These are phyloP conservation scores for Phalaenopsis hybrid DNA, from an alignment of 116 monocot species.

Conservation along the genomic window DNA sequence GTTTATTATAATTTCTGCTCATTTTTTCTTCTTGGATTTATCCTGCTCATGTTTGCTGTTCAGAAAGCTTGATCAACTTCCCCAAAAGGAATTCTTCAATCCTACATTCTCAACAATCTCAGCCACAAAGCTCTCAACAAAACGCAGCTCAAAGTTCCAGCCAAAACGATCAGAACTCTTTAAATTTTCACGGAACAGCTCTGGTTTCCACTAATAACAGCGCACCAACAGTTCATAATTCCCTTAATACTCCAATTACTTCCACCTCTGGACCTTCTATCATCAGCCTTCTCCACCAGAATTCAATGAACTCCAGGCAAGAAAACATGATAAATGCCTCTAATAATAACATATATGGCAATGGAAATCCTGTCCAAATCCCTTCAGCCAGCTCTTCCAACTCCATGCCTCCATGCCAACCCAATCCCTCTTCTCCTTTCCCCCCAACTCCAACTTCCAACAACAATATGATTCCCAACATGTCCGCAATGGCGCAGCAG, in stretches of 20 bases:
- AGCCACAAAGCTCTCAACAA: constrained; percentile 23
- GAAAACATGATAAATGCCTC: constrained; percentile 27
- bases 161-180: constrained; percentile 27
- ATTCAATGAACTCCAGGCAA: constrained; percentile 50
- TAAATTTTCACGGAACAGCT: constrained; percentile 9
- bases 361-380: constrained; percentile 42
- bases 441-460: constrained; percentile 50
- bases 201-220: constrained; percentile 41
- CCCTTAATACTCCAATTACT: constrained; percentile 25
- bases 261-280: constrained; percentile 23
- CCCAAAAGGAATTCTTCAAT: constrained; percentile 25
- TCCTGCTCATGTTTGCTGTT: constrained; percentile 8
- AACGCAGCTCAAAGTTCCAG: constrained; percentile 20
- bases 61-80: constrained; percentile 50
- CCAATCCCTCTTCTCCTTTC: constrained; percentile 53
- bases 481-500: constrained; percentile 27
- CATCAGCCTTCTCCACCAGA: constrained; percentile 46
- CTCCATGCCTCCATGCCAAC: constrained; percentile 45
- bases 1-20: neutral
- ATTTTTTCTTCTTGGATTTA: neutral
- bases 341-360: constrained; percentile 29
- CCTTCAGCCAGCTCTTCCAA: constrained; percentile 69
- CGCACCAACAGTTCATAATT: constrained; percentile 29
- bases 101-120: constrained; percentile 18
- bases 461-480: constrained; percentile 20